Percentiles rank a stretch among this genome's conserved stretches.
Conservation (phyloP, 208 protist species). For the Crithidia fasciculata region DNA sequence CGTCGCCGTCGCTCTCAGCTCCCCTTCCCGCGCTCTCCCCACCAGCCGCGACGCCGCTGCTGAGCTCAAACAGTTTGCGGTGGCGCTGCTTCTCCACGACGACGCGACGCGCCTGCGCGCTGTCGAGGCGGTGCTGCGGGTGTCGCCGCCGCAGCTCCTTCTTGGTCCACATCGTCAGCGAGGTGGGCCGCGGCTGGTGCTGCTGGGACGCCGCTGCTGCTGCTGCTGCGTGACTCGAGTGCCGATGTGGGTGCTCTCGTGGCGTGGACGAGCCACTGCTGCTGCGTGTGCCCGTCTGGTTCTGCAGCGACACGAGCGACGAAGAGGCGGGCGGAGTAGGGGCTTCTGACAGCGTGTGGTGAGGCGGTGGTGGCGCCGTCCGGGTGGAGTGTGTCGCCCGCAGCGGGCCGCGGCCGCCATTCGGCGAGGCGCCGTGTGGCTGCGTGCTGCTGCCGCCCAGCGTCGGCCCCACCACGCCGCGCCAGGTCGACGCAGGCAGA, state of each 20-base stretch:
- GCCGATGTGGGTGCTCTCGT: background rate
- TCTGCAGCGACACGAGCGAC: background rate
- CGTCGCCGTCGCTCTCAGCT: background rate
- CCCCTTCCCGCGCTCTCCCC: too few relatives aligned
- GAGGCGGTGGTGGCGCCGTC: background rate
- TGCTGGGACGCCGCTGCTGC: background rate
- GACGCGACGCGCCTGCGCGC: constrained; percentile 9
- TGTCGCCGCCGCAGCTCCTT: background rate
- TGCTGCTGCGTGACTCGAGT: background rate
- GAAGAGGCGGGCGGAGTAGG: background rate
- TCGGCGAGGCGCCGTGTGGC: background rate
- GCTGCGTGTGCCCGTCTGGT: background rate
- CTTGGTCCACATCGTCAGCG: background rate
- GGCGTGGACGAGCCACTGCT: background rate
- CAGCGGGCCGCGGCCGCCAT: background rate
- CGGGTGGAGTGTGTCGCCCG: background rate
- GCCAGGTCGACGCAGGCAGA: constrained; percentile 5
- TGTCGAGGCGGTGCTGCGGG: constrained; percentile 12
- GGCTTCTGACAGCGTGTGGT: background rate
- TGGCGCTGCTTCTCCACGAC: constrained; percentile 15
- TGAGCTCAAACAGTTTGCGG: constrained; percentile 16
- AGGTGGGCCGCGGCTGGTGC: background rate
- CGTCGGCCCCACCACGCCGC: background rate
- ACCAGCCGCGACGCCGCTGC: background rate
- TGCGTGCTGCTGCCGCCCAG: constrained; percentile 1